Conservation (phyloP, 495 filamentous ascomycete genomes). For the Achaetomiella virescens region DNA sequence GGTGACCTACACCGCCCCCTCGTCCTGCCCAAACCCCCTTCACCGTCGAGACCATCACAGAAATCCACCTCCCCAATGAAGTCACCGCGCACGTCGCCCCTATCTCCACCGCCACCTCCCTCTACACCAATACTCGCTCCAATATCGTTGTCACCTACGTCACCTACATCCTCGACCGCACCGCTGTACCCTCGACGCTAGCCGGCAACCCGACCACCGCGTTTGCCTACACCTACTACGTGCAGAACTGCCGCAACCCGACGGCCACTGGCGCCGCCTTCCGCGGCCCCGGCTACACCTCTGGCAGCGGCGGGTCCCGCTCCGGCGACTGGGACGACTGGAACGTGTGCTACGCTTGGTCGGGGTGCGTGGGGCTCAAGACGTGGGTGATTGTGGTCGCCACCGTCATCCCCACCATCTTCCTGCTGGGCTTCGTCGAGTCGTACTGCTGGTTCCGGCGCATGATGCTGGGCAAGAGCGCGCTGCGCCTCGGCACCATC, state of each 20-base stretch:
- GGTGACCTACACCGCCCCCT: constrained; percentile 33
- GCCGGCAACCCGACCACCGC: constrained; percentile 1
- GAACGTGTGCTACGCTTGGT: constrained; percentile 13
- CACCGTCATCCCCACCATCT: constrained; percentile 35
- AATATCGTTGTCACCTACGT: background rate
- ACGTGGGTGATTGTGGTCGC: constrained; percentile 35
- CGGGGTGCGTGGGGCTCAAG: constrained; percentile 26
- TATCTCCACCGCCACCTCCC: constrained; percentile 20
- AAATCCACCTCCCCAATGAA: constrained; percentile 29
- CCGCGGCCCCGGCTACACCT: background rate
- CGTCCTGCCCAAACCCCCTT: constrained; percentile 33
- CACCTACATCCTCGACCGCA: constrained; percentile 6
- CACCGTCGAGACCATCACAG: constrained; percentile 28
- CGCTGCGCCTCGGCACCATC: constrained; percentile 43
- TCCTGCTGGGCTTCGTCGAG: constrained; percentile 46
- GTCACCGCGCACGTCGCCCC: constrained; percentile 31
- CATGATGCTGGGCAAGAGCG: constrained; percentile 45
- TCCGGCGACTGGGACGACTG: constrained; percentile 16
- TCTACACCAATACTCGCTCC: constrained; percentile 18
- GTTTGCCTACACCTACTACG: constrained; percentile 12
- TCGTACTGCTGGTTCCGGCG: constrained; percentile 47
- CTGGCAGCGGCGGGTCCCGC: constrained; percentile 18
- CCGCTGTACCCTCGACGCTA: background rate
- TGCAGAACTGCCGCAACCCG: constrained; percentile 16
- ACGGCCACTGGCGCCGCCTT: background rate